These are phyloP conservation scores for Gossypium ekmanianum DNA, from an alignment of 345 rosid species.

Conservation along the genomic window DNA sequence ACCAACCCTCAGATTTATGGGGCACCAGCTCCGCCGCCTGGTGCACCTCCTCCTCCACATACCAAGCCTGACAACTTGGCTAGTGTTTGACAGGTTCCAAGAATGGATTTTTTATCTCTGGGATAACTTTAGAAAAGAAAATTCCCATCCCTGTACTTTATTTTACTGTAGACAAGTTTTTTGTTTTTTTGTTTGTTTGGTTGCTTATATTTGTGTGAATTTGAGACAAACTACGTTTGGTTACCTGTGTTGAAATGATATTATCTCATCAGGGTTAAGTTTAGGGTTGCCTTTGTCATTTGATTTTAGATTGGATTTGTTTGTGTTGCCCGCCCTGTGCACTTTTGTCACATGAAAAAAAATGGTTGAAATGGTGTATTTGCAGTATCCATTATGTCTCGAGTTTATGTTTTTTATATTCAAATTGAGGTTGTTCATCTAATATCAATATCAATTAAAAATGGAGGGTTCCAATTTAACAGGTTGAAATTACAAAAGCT, in stretches of 20 bases:
- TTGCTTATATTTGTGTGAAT: not conserved
- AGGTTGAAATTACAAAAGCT: not conserved
- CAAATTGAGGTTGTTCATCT: not conserved
- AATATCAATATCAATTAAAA: not conserved
- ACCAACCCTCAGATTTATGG: slow-evolving; percentile 70
- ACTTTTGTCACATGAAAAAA: not conserved
- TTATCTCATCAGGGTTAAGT: not conserved
- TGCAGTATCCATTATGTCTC: not conserved
- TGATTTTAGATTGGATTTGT: not conserved
- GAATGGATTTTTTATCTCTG: slow-evolving; percentile 1
- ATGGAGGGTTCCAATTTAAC: not conserved
- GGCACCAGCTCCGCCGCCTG: slow-evolving; percentile 51
- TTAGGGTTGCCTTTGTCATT: not conserved
- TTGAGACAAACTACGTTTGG: not conserved
- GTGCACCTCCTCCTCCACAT: slow-evolving; percentile 9
- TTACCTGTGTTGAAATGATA: not conserved
- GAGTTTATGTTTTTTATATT: not conserved
- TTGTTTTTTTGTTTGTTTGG: not conserved
- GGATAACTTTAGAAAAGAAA: not conserved
- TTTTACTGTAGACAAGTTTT: not conserved
- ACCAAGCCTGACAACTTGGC: slow-evolving; percentile 24
- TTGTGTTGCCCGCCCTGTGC: not conserved
- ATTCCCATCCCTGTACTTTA: not conserved
- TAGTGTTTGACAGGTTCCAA: slow-evolving; percentile 18
- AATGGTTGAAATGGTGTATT: not conserved